phyloP scores from a whole-genome alignment of 75 land plant species.

The Ceratopteris richardii region DNA sequence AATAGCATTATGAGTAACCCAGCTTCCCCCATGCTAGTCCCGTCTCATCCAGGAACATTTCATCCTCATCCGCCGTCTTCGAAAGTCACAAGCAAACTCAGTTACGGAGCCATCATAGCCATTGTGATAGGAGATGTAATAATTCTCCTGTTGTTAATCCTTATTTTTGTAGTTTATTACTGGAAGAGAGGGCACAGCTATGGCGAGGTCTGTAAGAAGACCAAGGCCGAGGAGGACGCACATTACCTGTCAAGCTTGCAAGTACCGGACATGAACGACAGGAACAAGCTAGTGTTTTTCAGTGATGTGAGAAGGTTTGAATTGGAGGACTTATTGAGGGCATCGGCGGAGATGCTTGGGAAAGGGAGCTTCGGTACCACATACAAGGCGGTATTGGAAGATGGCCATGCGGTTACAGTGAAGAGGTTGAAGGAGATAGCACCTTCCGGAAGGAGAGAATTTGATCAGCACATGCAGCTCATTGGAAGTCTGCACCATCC shows the following conservation, averaged over 20 bases:
- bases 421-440: conserved; percentile 62
- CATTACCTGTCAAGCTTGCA: conserved; percentile 5
- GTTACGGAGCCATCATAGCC: conserved; percentile 59
- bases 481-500: conserved; percentile 49
- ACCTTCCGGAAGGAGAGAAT: conserved; percentile 39
- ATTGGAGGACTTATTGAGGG: conserved; percentile 49
- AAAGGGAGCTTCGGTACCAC: conserved; percentile 64
- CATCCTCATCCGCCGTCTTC: neutral
- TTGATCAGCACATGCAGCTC: conserved; percentile 55
- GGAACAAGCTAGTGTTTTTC: conserved; percentile 38
- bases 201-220: neutral
- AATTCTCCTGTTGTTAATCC: conserved; percentile 26
- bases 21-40: conserved; percentile 26
- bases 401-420: conserved; percentile 47
- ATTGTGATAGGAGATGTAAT: conserved; percentile 59
- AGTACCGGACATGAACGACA: conserved; percentile 24
- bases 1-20: neutral
- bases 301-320: conserved; percentile 35
- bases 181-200: conserved; percentile 22
- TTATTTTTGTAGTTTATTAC: conserved; percentile 38
- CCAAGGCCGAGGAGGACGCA: conserved; percentile 6
- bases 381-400: conserved; percentile 52
- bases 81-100: conserved; percentile 9
- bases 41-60: conserved; percentile 45
- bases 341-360: conserved; percentile 69